Conservation (phyloP, 2,329 filamentous ascomycete species). For the Venturia aucupariae region DNA sequence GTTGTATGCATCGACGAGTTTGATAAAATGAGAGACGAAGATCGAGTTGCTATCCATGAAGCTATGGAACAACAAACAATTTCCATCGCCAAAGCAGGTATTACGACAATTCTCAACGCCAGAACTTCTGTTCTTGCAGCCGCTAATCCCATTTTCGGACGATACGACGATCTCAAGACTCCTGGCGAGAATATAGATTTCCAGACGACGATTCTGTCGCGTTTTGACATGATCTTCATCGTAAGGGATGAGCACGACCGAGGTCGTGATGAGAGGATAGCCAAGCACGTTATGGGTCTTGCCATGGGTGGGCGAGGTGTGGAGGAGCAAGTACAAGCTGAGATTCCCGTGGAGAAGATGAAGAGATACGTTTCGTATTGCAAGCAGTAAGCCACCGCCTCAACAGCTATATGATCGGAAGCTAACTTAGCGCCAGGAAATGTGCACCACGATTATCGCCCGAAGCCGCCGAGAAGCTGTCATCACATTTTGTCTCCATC, state of each 20-base stretch:
- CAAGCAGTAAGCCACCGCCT: conserved; percentile 63
- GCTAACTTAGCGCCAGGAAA: conserved; percentile 47
- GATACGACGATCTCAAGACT: conserved; percentile 96
- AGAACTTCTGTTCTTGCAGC: conserved; percentile 90
- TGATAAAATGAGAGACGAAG: conserved; percentile 98
- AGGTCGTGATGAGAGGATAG: conserved; percentile 83
- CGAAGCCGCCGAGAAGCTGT: conserved; percentile 90
- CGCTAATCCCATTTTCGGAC: conserved; percentile 93
- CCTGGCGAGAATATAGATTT: conserved; percentile 99
- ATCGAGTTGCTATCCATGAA: conserved; percentile 96
- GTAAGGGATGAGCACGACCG: conserved; percentile 91
- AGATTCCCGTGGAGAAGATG: conserved; percentile 94
- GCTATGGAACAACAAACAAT: conserved; percentile 99
- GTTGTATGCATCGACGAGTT: conserved; percentile 99
- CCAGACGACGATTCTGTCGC: conserved; percentile 93
- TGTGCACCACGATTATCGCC: conserved; percentile 85
- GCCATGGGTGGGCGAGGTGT: conserved; percentile 84
- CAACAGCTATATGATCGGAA: conserved; percentile 14
- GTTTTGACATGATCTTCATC: conserved; percentile 99
- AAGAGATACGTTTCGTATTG: conserved; percentile 95
- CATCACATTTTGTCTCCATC: conserved; percentile 94
- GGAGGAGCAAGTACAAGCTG: conserved; percentile 75
- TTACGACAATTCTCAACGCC: conserved; percentile 95
- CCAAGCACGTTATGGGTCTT: conserved; percentile 93
- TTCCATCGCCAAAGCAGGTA: conserved; percentile 95